Conservation (phyloP, 257 asterid genomes). For the Handroanthus guayacan region DNA sequence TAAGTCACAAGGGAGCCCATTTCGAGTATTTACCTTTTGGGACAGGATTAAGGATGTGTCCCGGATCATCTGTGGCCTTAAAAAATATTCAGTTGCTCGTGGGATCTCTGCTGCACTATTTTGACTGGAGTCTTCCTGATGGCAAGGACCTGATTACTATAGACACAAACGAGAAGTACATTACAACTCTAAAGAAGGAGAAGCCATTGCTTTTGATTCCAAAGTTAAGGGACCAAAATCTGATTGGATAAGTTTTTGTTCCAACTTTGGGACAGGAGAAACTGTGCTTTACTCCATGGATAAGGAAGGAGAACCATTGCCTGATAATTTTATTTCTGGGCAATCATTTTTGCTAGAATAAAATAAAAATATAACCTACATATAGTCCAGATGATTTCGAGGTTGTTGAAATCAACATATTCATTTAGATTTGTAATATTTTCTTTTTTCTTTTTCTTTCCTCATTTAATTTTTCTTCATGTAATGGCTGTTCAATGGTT, state of each 20-base stretch:
- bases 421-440: no score
- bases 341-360: no score
- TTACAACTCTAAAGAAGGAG: conserved; percentile 24
- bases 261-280: no score
- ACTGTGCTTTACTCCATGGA: no score
- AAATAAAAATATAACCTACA: no score
- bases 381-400: no score
- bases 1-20: not conserved
- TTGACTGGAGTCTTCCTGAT: conserved; percentile 27
- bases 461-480: no score
- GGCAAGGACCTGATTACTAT: not conserved
- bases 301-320: no score
- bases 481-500: no score
- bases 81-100: conserved; percentile 7
- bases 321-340: no score
- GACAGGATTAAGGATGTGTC: conserved; percentile 27
- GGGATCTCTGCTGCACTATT: conserved; percentile 20
- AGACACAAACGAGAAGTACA: conserved; percentile 2
- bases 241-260: not conserved
- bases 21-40: conserved; percentile 31
- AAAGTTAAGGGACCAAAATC: not conserved
- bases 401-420: no score
- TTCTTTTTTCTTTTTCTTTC: no score
- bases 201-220: conserved; percentile 36
- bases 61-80: not conserved